Base-by-base conservation (phyloP, 1,139 yeast species). In the Yamadazyma buinensis region DNA sequence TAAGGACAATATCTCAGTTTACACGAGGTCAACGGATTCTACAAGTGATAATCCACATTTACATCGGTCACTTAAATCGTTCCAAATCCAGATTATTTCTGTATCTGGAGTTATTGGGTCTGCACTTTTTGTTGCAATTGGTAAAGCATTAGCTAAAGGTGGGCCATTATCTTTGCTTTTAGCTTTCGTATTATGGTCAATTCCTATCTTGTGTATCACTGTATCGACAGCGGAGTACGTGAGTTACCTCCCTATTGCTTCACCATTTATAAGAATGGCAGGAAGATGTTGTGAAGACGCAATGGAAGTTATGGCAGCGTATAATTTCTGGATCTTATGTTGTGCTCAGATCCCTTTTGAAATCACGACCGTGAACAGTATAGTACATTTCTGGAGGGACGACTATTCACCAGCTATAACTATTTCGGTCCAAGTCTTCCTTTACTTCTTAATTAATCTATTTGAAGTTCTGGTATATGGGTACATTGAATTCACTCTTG, bases 151-250 rank as follows among this genome's bases (percentile, higher is more conserved):
- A 34, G 58, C 60, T 10, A 51, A 54, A 14, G 74, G 70, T 14
- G 79, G 79, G 3, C 77, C 77, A 1, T 52, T 72, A 33, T 71
- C 73, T 3, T 56, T 72, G 25, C 47, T 72, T 5, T 51, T 73
- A 29, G 64, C 67, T 1, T 68, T 67, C 43, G 42, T 59, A n/a
- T 47, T 70, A 42, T 64, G 75, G 76, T 58, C 77, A 29, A 46
- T 73, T n/a, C 73, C 85, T n/a, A 62, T 84, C 26, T 68, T 78
- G 41, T 57, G 58, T 47, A 74, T 84, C 43, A 84, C 92, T 3
- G 78, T 81, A 12, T 72, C 83, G 1, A 77, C 84, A 2, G 94
- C 88, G 0, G 95, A 85, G 52, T 83, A 84, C 88, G 94, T 84
- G 15, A 80, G 83, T 23, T 84, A 80, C 48, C 58, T 81, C 42